Conservation (phyloP, 2,329 filamentous ascomycete genomes). For the Fusarium lateritium region DNA sequence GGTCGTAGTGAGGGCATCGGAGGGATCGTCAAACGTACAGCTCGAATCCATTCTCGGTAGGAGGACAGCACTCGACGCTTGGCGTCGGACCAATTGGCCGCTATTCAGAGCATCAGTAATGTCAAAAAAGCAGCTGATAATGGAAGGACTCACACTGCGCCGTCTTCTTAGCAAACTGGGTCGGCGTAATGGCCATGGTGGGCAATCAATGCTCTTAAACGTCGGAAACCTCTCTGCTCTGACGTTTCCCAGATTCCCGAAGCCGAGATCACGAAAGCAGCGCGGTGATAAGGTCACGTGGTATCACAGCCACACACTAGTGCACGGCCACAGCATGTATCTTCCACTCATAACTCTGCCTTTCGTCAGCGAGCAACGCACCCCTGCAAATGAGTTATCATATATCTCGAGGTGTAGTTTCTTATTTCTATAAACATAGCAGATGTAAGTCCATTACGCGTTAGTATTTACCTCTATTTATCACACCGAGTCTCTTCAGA, state of each 20-base stretch:
- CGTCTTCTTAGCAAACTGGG: slow-evolving; percentile 87
- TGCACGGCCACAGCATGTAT: slow-evolving; percentile 41
- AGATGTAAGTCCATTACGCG: too few species aligned
- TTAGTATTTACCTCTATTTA: too few species aligned
- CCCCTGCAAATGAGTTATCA: not conserved
- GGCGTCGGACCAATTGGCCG: slow-evolving; percentile 90
- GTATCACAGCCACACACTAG: slow-evolving; percentile 29
- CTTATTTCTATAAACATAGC: too few species aligned
- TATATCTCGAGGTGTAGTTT: too few species aligned
- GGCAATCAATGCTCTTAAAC: slow-evolving; percentile 58
- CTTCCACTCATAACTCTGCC: slow-evolving; percentile 40
- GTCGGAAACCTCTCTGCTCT: slow-evolving; percentile 49
- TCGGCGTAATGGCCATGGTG: slow-evolving; percentile 91
- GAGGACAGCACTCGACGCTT: slow-evolving; percentile 87
- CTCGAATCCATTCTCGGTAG: slow-evolving; percentile 96
- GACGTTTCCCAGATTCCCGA: slow-evolving; percentile 50
- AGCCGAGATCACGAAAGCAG: slow-evolving; percentile 50
- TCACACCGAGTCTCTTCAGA: too few species aligned
- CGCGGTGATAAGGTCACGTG: slow-evolving; percentile 50
- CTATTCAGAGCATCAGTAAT: slow-evolving; percentile 67
- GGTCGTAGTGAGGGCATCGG: slow-evolving; percentile 1
- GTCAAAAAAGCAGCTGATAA: slow-evolving; percentile 7
- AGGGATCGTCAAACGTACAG: slow-evolving; percentile 74
- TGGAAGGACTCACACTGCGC: slow-evolving; percentile 75
- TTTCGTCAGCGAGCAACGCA: slow-evolving; percentile 41